Evolutionary conservation across 768 basidiomycete genomes (phyloP), one percentile per base, ranked within the genome.

Genomic region (Kwoniella pini): DNA sequence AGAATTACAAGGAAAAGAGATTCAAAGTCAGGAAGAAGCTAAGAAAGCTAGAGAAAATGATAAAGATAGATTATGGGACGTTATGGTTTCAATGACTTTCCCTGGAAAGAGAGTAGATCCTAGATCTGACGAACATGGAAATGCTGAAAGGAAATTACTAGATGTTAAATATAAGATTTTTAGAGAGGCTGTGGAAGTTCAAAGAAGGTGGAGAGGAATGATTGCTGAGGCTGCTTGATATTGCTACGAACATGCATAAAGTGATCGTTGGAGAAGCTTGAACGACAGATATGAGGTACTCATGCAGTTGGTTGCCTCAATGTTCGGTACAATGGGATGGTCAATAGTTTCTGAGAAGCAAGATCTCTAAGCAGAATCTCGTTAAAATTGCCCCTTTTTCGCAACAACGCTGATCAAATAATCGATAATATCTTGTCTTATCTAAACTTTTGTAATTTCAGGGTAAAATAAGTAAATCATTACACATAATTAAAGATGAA

Each of bases 31-130:
- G 57, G 58, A 66, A 15, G 70, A 78, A 19, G 81, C 79, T 6
- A 77, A 77, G 53, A 54, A 79, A 57, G 69, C 75, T 50, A 67
- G 81, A 68, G 62, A 81, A 44, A 81, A 82, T 54, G 83, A 86
- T 62, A 85, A 85, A 22, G 83, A 87, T 62, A 79, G 82, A 63
- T 80, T 98, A 65, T 99, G 96, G 95, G 82, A 86, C 45, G 89
- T 94, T 69, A 98, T 98, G 95, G 92, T 89, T 30, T 88, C 91
- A 67, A 98, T 99, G 96, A 95, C 93, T 6, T 88, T 90, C 31
- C 81, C 86, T 0, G 95, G 89, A 3, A 85, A 83, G 15, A 80
- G 88, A 43, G 82, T 99, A 31, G 73, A 79, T 6, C 90, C 94
- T 2, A 80, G 81, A 15, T 85, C 86, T 11, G 82, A 83, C 3